Evolutionary conservation across 768 basidiomycete genomes (phyloP).

Genomic region (Naganishia vishniacii): DNA sequence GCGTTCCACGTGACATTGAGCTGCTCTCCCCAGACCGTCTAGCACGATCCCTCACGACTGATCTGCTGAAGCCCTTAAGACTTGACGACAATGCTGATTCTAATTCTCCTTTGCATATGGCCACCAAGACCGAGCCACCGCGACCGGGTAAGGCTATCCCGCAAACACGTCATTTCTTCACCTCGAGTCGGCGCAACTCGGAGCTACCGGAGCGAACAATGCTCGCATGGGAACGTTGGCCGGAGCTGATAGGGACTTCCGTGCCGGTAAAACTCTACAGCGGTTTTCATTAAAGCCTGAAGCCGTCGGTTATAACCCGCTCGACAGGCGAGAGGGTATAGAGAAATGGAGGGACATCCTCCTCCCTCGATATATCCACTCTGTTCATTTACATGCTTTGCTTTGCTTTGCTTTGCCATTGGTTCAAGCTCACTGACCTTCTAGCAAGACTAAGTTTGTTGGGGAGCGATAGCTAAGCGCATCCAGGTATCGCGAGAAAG

Average conservation of each 20-base stretch:
- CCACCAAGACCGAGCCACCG: too few species aligned
- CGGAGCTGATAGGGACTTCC: background rate
- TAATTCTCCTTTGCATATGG: too few species aligned
- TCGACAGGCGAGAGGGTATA: background rate
- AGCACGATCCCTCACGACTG: too few species aligned
- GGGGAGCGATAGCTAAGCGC: slow-evolving; percentile 16
- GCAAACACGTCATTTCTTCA: background rate
- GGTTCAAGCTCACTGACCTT: background rate
- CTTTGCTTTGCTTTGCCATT: background rate
- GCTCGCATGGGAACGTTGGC: background rate
- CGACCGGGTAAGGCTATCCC: too few species aligned
- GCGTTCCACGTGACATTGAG: too few species aligned
- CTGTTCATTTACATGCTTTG: background rate
- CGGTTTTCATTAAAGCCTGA: background rate
- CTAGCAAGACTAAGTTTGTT: slow-evolving; percentile 10
- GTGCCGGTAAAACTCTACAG: slow-evolving; percentile 10
- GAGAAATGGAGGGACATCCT: background rate
- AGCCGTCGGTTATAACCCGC: background rate
- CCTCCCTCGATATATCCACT: background rate
- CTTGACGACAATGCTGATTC: too few species aligned
- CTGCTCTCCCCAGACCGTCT: too few species aligned
- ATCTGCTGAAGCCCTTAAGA: too few species aligned
- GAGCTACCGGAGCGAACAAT: slow-evolving; percentile 4
- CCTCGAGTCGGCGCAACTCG: slow-evolving; percentile 5
- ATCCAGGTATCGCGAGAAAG: background rate